Conservation (phyloP, 805 yeast species). For the Hanseniaspora guilliermondii region DNA sequence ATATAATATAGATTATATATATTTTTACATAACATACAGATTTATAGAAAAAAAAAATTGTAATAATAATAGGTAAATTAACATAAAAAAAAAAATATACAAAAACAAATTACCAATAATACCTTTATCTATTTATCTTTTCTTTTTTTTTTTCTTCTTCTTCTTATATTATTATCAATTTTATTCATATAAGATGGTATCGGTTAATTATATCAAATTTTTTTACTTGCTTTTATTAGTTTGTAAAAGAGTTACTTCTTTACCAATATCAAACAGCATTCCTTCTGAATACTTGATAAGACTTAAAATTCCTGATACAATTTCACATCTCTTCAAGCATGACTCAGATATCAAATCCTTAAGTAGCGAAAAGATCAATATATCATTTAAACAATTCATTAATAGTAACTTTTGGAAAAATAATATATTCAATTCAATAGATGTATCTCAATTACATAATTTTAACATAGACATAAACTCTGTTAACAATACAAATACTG, state of each 20-base stretch:
- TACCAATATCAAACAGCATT: neutral
- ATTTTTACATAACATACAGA: neutral
- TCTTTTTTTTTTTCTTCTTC: too few relatives aligned
- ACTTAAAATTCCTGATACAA: conserved; percentile 37
- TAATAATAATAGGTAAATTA: too few relatives aligned
- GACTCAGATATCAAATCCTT: conserved; percentile 24
- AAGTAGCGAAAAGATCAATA: conserved; percentile 29
- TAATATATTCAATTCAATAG: conserved; percentile 20
- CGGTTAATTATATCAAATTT: neutral
- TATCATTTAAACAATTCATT: conserved; percentile 17
- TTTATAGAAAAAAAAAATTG: too few relatives aligned
- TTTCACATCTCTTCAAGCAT: conserved; percentile 25
- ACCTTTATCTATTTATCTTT: too few relatives aligned
- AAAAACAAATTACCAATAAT: too few relatives aligned
- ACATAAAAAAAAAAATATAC: too few relatives aligned
- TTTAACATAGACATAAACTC: conserved; percentile 28
- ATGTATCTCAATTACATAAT: conserved; percentile 15
- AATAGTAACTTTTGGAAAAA: conserved; percentile 18
- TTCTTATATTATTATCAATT: too few relatives aligned
- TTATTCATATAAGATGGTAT: neutral
- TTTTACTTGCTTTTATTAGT: neutral
- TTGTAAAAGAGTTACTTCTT: neutral
- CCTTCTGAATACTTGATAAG: conserved; percentile 36
- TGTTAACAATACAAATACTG: conserved; percentile 18
- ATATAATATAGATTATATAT: neutral